Conservation (phyloP, 208 protist species). For the Strigomonas oncopelti region DNA sequence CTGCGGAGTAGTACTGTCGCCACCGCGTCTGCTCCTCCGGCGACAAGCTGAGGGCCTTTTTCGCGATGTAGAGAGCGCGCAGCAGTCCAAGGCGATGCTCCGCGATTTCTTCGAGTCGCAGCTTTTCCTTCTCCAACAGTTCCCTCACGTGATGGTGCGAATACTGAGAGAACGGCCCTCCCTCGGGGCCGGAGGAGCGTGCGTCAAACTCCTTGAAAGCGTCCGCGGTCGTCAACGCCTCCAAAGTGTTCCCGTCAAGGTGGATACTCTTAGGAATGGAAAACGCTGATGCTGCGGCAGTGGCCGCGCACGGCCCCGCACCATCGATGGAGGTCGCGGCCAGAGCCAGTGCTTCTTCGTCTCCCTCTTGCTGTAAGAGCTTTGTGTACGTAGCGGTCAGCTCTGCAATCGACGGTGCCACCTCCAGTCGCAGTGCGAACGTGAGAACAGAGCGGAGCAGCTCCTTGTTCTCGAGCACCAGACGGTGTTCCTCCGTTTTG, state of each 20-base stretch:
- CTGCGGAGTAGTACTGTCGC: background rate
- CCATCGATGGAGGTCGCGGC: background rate
- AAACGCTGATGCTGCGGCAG: too few relatives aligned
- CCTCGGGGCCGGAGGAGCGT: background rate
- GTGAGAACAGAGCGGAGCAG: background rate
- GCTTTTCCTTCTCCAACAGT: background rate
- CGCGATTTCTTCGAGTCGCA: background rate
- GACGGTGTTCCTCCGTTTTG: background rate
- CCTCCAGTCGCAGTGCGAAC: background rate
- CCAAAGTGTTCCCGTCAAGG: background rate
- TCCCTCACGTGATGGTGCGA: background rate
- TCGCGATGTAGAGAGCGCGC: background rate
- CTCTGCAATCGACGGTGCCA: background rate
- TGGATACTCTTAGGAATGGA: background rate
- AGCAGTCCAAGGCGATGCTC: background rate
- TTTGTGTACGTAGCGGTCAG: background rate
- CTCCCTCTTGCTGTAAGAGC: background rate
- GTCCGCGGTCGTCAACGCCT: background rate
- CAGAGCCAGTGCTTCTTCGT: background rate
- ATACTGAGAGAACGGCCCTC: background rate
- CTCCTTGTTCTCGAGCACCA: background rate
- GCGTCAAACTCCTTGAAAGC: background rate
- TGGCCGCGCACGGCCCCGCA: background rate
- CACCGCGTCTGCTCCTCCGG: background rate
- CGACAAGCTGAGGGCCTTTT: background rate